Evolutionary conservation across 1,284 basidiomycete species (phyloP).

Genomic region (Microbotryomycetes sp.): DNA sequence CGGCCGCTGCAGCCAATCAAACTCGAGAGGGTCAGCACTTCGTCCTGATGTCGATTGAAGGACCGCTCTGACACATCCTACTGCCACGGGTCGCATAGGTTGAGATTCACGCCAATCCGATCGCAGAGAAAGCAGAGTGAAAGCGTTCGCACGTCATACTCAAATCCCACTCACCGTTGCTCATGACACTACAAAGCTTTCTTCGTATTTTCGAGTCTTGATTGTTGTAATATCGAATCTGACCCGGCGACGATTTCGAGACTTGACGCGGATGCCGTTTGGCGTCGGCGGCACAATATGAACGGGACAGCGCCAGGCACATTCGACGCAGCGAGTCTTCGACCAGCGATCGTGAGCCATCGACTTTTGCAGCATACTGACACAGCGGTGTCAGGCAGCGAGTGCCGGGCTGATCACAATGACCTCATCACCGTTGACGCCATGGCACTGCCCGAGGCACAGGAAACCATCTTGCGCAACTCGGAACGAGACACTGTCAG

Average conservation of each 20-base stretch:
- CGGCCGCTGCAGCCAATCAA: constrained; percentile 77
- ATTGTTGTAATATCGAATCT: too few species aligned
- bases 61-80: constrained; percentile 6
- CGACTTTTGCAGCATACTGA: not conserved
- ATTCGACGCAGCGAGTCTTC: not conserved
- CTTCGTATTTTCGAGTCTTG: too few species aligned
- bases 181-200: too few species aligned
- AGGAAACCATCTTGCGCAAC: constrained; percentile 5
- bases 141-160: too few species aligned
- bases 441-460: not conserved
- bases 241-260: not conserved
- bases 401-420: not conserved
- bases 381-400: too few species aligned
- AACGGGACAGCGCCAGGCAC: too few species aligned
- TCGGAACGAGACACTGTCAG: constrained; percentile 8
- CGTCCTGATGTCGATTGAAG: constrained; percentile 8
- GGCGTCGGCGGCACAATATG: too few species aligned
- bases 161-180: too few species aligned
- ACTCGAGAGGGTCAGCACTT: constrained; percentile 59
- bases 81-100: constrained; percentile 50
- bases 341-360: not conserved
- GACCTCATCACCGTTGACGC: not conserved
- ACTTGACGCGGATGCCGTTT: not conserved
- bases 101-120: constrained; percentile 91
- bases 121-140: constrained; percentile 54